Conservation (phyloP, 768 basidiomycete species). For the Guyanaporus albipodus region DNA sequence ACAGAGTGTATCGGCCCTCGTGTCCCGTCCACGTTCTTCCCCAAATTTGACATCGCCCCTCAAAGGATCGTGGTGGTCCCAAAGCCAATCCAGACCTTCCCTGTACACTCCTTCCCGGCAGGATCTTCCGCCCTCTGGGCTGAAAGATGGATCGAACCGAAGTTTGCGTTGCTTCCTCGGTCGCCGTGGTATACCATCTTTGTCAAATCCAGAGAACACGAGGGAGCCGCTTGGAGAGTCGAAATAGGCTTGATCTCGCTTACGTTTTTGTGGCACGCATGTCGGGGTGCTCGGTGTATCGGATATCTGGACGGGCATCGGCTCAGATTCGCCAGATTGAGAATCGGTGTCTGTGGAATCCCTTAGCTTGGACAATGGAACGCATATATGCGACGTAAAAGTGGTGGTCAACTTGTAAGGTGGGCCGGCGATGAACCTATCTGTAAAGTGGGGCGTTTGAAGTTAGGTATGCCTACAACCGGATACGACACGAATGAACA, state of each 20-base stretch:
- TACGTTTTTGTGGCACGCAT: slow-evolving; percentile 24
- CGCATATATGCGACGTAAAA: not conserved
- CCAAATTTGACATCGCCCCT: not conserved
- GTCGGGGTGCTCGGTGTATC: slow-evolving; percentile 27
- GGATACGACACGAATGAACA: no score
- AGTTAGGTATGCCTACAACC: slow-evolving; percentile 5
- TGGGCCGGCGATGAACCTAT: slow-evolving; percentile 12
- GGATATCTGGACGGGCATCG: not conserved
- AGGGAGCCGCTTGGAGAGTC: slow-evolving; percentile 27
- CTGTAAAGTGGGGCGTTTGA: slow-evolving; percentile 5
- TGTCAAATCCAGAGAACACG: slow-evolving; percentile 28
- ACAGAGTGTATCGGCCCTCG: no score
- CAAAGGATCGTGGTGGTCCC: not conserved
- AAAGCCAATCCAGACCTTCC: not conserved
- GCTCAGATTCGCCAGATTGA: not conserved
- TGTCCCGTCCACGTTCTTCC: not conserved
- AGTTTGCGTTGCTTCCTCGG: slow-evolving; percentile 28
- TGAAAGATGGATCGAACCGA: slow-evolving; percentile 23
- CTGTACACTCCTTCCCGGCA: not conserved
- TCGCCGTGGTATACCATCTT: slow-evolving; percentile 28
- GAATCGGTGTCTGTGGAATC: slow-evolving; percentile 1
- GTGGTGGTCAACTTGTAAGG: slow-evolving; percentile 18
- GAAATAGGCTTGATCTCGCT: slow-evolving; percentile 26
- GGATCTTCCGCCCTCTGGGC: slow-evolving; percentile 10
- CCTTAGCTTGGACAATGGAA: not conserved